phyloP scores from a whole-genome alignment of 2,329 filamentous ascomycete genomes.

The Pseudocercospora crystallina region DNA sequence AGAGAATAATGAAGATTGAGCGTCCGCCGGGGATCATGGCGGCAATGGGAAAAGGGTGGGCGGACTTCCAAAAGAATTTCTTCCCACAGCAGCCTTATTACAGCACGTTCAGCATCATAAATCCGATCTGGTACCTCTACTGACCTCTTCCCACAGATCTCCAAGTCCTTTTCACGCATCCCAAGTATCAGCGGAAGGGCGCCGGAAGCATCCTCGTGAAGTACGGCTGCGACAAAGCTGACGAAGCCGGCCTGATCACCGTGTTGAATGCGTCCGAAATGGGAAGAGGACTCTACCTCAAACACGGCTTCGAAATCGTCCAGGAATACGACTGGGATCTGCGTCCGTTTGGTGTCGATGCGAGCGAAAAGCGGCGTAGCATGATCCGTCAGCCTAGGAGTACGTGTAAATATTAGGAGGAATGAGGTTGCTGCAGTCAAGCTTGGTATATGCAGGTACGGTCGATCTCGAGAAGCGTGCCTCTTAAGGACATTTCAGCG shows the following conservation, averaged over 20 bases:
- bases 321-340: slow-evolving; percentile 23
- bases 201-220: slow-evolving; percentile 40
- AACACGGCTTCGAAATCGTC: slow-evolving; percentile 33
- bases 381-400: slow-evolving; percentile 19
- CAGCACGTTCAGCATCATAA: slow-evolving; percentile 13
- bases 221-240: slow-evolving; percentile 41
- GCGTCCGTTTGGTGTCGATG: slow-evolving; percentile 25
- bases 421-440: too few species aligned
- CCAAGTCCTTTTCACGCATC: slow-evolving; percentile 36
- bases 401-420: too few species aligned
- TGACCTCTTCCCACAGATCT: slow-evolving; percentile 21
- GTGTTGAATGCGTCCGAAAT: slow-evolving; percentile 37
- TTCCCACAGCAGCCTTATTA: slow-evolving; percentile 18
- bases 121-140: neutral
- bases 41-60: slow-evolving; percentile 11
- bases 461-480: too few species aligned
- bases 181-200: slow-evolving; percentile 41
- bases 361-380: slow-evolving; percentile 15
- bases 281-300: slow-evolving; percentile 38
- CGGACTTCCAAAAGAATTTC: slow-evolving; percentile 17
- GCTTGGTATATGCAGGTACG: too few species aligned
- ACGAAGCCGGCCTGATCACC: slow-evolving; percentile 34
- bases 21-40: slow-evolving; percentile 4
- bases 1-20: slow-evolving; percentile 2
- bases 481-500: too few species aligned